Evolutionary conservation across 352 stramenopile species (phyloP), one percentile per base, ranked within the genome.

Genomic region (Phytophthora pistaciae): DNA sequence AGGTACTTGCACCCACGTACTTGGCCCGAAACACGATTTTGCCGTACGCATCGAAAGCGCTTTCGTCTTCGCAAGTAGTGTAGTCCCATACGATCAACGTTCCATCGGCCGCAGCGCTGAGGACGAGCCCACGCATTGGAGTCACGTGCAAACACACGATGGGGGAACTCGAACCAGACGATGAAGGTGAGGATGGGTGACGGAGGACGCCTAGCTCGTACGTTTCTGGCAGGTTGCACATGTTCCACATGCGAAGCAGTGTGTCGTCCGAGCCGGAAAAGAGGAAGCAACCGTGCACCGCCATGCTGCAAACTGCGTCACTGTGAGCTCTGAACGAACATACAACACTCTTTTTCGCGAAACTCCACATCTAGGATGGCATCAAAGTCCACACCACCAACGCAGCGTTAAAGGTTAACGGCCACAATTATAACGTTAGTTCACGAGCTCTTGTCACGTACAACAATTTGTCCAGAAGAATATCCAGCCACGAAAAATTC

Each of bases 241-340:
- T 68, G 57, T 95, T 95, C 87, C 84, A 95, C 56, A 95, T 89
- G 5, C 75, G 72, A 55, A 95, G 56, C 1, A 82, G 68, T 11
- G 69, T 68, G 52, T 95, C 87, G 14, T 95, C 87, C 1, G 87
- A 95, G 18, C 85, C 83, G 0, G 87, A 92, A 69, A 92, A 91
- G n/a, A 95, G 68, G 60, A 95, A 91, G 49, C 82, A 90, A 3
- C 85, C 87, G 49, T 93, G 85, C 23, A 88, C 58, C 0, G 63
- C 69, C n/a, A 95, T 71, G 25, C 80, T 82, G 7, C 74, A 78
- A 23, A 93, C 71, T 8, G 73, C 62, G 11, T 95, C 84, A 2
- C 60, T 69, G 58, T 94, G 87, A 2, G 77, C 83, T 38, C 83
- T 88, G 68, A 91, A 83, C 1, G 67, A 72, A n/a, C 68, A 74